phyloP scores from a whole-genome alignment of 2,329 filamentous ascomycete genomes.

The Neofusicoccum sp. region DNA sequence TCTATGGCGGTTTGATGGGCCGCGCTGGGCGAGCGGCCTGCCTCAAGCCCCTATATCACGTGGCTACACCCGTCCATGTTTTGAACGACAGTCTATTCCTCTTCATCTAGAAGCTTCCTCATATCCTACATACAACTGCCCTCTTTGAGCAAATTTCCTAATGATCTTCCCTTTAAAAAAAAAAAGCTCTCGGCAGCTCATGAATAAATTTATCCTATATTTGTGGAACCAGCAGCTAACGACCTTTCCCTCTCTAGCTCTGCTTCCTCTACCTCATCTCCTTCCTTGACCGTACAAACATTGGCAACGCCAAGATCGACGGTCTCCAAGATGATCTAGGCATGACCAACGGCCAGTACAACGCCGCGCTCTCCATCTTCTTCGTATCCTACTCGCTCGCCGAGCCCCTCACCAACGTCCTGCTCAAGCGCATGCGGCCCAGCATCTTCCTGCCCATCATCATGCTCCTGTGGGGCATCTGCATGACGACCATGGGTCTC shows the following conservation, averaged over 20 bases:
- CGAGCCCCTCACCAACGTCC: conserved; percentile 73
- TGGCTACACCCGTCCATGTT: background rate
- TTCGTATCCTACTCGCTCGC: conserved; percentile 82
- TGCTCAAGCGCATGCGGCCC: conserved; percentile 74
- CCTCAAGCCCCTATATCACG: background rate
- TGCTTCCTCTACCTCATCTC: conserved; percentile 71
- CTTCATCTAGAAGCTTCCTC: too few relatives aligned
- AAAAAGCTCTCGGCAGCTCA: too few relatives aligned
- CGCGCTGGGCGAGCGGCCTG: too few relatives aligned
- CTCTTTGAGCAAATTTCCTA: too few relatives aligned
- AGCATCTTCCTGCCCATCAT: conserved; percentile 79
- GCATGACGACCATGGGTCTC: conserved; percentile 69
- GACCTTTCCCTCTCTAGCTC: conserved; percentile 42
- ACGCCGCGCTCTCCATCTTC: conserved; percentile 75
- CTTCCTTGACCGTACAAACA: conserved; percentile 71
- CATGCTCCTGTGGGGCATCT: conserved; percentile 70
- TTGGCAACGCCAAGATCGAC: conserved; percentile 63
- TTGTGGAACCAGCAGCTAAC: background rate
- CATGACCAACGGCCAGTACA: conserved; percentile 67
- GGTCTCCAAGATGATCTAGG: conserved; percentile 58
- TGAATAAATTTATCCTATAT: too few relatives aligned
- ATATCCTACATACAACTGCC: too few relatives aligned
- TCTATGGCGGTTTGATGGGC: too few relatives aligned
- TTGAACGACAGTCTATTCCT: too few relatives aligned
- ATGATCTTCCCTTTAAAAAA: too few relatives aligned